Evolutionary conservation across 306 rosid genomes (phyloP).

Genomic region (Dalbergia cultrata): DNA sequence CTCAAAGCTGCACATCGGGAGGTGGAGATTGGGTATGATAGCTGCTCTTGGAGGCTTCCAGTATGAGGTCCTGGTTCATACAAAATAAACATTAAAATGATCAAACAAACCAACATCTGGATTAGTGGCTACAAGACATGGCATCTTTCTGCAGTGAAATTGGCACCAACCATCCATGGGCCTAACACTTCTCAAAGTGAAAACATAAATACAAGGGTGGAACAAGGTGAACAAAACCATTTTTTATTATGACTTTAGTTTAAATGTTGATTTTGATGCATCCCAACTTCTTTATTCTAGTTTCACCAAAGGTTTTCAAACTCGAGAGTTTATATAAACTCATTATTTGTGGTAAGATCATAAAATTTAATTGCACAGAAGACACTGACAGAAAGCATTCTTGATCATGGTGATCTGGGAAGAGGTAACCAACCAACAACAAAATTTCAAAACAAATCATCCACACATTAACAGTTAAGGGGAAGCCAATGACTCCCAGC

Average conservation of each 20-base stretch:
- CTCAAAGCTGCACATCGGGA: constrained; percentile 75
- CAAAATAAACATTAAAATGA: constrained; percentile 8
- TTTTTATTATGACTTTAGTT: too few relatives aligned
- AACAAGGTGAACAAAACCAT: neutral
- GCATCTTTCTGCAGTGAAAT: neutral
- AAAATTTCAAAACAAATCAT: neutral
- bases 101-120: constrained; percentile 36
- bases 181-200: neutral
- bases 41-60: constrained; percentile 69
- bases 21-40: constrained; percentile 56
- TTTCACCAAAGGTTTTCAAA: too few relatives aligned
- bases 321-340: too few relatives aligned
- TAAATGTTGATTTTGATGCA: too few relatives aligned
- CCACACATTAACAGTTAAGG: neutral
- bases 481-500: neutral
- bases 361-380: too few relatives aligned
- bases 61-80: constrained; percentile 55
- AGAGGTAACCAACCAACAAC: neutral
- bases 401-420: neutral
- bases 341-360: too few relatives aligned
- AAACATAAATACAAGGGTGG: neutral
- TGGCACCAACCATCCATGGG: neutral
- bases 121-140: neutral
- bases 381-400: neutral
- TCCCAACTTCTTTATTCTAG: too few relatives aligned